These are phyloP conservation scores for Alternaria novae-zelandiae DNA, from an alignment of 2,329 filamentous ascomycete genomes.

Conservation along the genomic window DNA sequence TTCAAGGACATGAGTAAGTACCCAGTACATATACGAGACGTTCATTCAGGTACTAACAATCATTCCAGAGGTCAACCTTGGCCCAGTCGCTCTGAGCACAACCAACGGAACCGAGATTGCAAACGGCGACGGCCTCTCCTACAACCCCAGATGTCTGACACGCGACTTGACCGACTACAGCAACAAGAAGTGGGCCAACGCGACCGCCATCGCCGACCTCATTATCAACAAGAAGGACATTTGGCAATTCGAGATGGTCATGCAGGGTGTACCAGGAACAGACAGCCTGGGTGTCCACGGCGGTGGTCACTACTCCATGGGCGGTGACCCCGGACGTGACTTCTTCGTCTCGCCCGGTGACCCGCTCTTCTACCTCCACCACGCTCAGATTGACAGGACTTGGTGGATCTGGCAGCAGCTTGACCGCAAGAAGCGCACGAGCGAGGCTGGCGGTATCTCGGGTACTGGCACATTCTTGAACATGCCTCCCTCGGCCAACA, in stretches of 20 bases:
- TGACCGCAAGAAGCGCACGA: constrained; percentile 45
- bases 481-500: constrained; percentile 51
- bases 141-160: constrained; percentile 37
- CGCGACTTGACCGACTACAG: constrained; percentile 31
- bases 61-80: constrained; percentile 20
- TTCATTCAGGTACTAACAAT: background rate
- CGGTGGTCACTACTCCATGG: constrained; percentile 53
- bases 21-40: fast-evolving
- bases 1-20: constrained; percentile 52
- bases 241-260: constrained; percentile 37
- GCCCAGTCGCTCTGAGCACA: constrained; percentile 18
- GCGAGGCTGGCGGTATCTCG: constrained; percentile 38
- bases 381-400: constrained; percentile 52
- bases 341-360: constrained; percentile 37
- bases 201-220: constrained; percentile 26
- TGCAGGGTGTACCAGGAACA: constrained; percentile 37
- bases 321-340: constrained; percentile 49
- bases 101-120: constrained; percentile 34
- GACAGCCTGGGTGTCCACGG: constrained; percentile 40
- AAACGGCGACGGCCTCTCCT: constrained; percentile 21
- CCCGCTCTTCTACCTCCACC: constrained; percentile 56
- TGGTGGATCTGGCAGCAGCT: constrained; percentile 53
- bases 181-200: constrained; percentile 33
- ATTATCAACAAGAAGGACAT: constrained; percentile 33
- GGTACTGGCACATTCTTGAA: constrained; percentile 57